Percentiles rank a stretch among this genome's conserved stretches.
Evolutionary conservation across 345 rosid species (phyloP).

Genomic region (Orychophragmus violaceus): DNA sequence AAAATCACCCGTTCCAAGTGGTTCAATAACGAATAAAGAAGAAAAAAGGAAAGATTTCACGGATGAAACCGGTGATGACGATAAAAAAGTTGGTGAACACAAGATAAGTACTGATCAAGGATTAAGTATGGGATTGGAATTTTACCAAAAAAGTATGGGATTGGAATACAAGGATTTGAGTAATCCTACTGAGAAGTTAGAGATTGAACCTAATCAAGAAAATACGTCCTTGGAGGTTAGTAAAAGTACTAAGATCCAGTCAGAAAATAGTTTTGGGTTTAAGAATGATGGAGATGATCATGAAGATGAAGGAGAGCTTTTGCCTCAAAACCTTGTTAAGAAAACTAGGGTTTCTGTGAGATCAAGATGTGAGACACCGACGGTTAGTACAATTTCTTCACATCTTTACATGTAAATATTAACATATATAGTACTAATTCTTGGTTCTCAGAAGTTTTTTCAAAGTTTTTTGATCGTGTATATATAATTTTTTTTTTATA

Average conservation of each 20-base stretch:
- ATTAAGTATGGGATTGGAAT: conserved; percentile 44
- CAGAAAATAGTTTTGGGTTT: conserved; percentile 25
- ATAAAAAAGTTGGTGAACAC: background rate
- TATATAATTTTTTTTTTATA: background rate
- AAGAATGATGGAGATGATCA: conserved; percentile 20
- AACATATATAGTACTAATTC: background rate
- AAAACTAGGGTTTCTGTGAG: conserved; percentile 88
- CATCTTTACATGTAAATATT: background rate
- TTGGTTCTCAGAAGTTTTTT: background rate
- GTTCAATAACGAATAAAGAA: conserved; percentile 32
- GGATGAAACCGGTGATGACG: background rate
- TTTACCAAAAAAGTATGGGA: conserved; percentile 43
- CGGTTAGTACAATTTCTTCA: conserved; percentile 43
- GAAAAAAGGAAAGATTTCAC: conserved; percentile 1
- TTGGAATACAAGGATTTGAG: conserved; percentile 51
- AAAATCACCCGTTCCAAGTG: conserved; percentile 29
- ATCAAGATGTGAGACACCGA: conserved; percentile 79
- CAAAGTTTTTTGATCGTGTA: background rate
- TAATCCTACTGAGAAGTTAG: conserved; percentile 27
- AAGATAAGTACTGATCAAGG: background rate
- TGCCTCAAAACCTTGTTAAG: conserved; percentile 58
- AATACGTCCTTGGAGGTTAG: background rate
- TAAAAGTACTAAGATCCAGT: conserved; percentile 11
- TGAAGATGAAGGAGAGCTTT: conserved; percentile 48
- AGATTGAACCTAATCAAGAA: conserved; percentile 12